Conservation (phyloP, 169 alveolate species). For the Plasmodium sp. region DNA sequence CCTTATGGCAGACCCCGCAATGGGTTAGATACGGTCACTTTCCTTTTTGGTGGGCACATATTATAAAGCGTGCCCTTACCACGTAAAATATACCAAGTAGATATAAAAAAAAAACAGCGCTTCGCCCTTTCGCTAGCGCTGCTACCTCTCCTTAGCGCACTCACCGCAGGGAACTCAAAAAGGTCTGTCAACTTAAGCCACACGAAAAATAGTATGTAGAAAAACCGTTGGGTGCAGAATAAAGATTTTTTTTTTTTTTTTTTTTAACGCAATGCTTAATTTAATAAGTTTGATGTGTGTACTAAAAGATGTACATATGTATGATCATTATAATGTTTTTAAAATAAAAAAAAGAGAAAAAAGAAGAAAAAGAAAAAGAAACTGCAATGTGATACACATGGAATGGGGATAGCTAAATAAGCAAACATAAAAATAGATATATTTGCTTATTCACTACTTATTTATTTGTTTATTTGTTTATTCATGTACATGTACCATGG, state of each 20-base stretch:
- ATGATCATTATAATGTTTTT: neutral
- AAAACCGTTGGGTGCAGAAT: neutral
- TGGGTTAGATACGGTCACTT: neutral
- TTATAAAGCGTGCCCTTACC: neutral
- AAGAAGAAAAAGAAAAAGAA: neutral
- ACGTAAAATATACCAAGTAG: neutral
- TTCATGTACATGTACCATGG: neutral
- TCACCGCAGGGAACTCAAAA: neutral
- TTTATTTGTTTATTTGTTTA: neutral
- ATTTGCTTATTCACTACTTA: neutral
- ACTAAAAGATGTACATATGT: slow-evolving; percentile 12
- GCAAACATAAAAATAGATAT: neutral
- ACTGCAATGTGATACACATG: neutral
- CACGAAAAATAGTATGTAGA: neutral
- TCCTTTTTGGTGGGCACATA: neutral
- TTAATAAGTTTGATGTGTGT: slow-evolving; percentile 9
- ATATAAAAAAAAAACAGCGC: neutral
- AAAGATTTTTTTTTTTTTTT: neutral
- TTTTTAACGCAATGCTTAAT: slow-evolving; percentile 4
- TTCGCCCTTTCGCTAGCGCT: neutral
- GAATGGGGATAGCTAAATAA: neutral
- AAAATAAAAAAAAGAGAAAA: slow-evolving; percentile 5
- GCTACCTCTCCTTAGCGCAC: neutral
- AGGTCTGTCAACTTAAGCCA: neutral
- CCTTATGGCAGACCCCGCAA: neutral